Evolutionary conservation across 768 basidiomycete species (phyloP), one percentile per base, ranked within the genome.

Genomic region (Chalciporus sphaerocephalus): DNA sequence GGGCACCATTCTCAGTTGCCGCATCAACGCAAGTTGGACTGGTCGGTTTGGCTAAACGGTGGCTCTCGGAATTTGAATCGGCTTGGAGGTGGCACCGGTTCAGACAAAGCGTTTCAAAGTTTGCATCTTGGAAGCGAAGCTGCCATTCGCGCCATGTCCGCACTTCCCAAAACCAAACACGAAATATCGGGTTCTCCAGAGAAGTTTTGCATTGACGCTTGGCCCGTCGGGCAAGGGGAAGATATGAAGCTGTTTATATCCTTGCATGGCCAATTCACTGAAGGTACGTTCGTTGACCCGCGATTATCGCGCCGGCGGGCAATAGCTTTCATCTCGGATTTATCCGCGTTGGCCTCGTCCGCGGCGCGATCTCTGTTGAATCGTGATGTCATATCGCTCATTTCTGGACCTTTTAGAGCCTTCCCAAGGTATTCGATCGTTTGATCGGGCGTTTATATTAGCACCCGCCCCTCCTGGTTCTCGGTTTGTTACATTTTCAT

Each of bases 371-470:
- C 30, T 25, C 33, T 12, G 16, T 28, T 46, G 28, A 12, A 18
- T 42, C 21, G 38, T 56, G 53, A 56, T 50, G 44, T 53, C 43
- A 54, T 50, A 27, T 50, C 41, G 25, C 59, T 64, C 25, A 66
- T 50, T 42, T 47, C 16, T 33, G 28, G 22, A 53, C 27, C 48
- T 47, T 51, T 38, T 48, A 88, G 85, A 78, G 53, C 83, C 85
- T 21, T 73, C 81, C 8, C 79, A 80, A 43, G 93, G 92, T 10
- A 69, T 92, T 18, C 80, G 95, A 37, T 95, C 93, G 17, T 99
- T 99, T 66, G 92, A 96, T 62, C 78, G 96, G 46, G 84, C 90
- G 0, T 94, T 98, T 60, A 76, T 98, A 44, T 72, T 99, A 20
- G 81, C 83, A 5, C 86, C 87, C 30, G 85, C 93, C 3, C 68